Conservation (phyloP, 164 flowering plant genomes). For the Annona squamosa region DNA sequence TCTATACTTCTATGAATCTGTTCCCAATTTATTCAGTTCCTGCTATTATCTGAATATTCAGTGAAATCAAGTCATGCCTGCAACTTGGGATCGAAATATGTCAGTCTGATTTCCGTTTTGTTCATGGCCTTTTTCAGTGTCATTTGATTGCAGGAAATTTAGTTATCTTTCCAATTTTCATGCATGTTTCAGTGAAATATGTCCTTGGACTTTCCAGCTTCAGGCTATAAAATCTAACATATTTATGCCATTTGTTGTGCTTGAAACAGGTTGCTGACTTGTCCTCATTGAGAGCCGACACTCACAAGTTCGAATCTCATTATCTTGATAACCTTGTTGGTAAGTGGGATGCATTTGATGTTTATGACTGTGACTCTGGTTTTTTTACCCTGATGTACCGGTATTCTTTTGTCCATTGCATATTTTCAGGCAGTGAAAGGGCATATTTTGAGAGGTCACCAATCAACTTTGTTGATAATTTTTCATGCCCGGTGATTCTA, state of each 20-base stretch:
- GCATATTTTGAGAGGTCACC: conserved; percentile 76
- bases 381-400: too few species aligned
- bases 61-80: not conserved
- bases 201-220: not conserved
- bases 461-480: conserved; percentile 74
- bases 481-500: conserved; percentile 88
- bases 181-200: not conserved
- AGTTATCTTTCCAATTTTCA: not conserved
- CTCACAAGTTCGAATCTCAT: conserved; percentile 81
- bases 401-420: too few species aligned
- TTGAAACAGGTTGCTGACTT: conserved; percentile 72
- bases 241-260: not conserved
- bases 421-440: conserved; percentile 57
- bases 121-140: not conserved
- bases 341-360: conserved; percentile 17
- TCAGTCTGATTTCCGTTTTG: not conserved
- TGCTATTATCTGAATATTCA: not conserved
- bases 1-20: not conserved
- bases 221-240: not conserved
- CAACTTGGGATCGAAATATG: not conserved
- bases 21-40: not conserved
- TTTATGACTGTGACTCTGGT: not conserved
- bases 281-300: conserved; percentile 55
- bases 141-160: not conserved
- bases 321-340: conserved; percentile 84